These are phyloP conservation scores for Lactarius akahatsu DNA, from an alignment of 768 basidiomycete species.

Conservation along the genomic window DNA sequence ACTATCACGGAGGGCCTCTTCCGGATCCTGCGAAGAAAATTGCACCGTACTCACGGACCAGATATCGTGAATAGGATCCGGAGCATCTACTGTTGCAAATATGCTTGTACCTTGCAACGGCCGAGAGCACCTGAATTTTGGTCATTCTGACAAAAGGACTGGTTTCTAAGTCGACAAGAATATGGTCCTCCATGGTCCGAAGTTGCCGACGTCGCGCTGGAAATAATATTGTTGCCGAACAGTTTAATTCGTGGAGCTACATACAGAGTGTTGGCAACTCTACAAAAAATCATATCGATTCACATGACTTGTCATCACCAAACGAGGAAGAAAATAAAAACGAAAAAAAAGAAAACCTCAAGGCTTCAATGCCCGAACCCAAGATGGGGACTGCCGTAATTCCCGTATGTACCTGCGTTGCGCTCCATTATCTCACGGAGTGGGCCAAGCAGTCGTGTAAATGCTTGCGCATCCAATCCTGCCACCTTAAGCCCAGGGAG, in stretches of 20 bases:
- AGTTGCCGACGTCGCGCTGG: neutral
- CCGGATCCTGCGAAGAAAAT: conserved; percentile 38
- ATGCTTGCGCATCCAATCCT: conserved; percentile 88
- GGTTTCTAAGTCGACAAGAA: neutral
- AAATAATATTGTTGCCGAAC: neutral
- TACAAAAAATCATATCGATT: conserved; percentile 7
- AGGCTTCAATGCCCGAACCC: conserved; percentile 17
- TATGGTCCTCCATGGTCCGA: neutral
- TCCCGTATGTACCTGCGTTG: conserved; percentile 68
- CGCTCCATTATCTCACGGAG: conserved; percentile 92
- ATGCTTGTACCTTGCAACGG: neutral
- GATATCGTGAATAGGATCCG: conserved; percentile 32
- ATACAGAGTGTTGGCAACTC: neutral
- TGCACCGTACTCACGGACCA: neutral
- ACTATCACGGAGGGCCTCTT: conserved; percentile 64
- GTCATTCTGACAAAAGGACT: neutral
- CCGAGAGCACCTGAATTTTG: neutral
- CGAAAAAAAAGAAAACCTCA: neutral
- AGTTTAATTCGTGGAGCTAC: neutral
- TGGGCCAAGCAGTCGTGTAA: conserved; percentile 91
- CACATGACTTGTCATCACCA: conserved; percentile 8
- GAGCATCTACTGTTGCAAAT: neutral
- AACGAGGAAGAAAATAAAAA: conserved; percentile 2
- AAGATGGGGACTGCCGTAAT: conserved; percentile 16
- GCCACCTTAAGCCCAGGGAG: conserved; percentile 84